phyloP scores from a whole-genome alignment of 345 rosid genomes.

The Sonneratia caseolaris region DNA sequence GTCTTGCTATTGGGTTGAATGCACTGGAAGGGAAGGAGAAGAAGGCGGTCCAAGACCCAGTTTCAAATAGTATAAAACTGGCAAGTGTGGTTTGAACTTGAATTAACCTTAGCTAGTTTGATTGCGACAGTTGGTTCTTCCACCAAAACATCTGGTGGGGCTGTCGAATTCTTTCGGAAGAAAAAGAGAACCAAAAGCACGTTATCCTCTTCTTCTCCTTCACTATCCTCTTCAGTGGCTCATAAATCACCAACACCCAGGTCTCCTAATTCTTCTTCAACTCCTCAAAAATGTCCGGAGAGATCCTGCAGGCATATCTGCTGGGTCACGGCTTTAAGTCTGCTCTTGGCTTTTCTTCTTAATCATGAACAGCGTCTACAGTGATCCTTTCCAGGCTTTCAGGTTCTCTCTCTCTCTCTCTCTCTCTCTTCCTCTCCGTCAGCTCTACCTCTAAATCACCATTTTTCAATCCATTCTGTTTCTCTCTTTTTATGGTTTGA shows the following conservation, averaged over 20 bases:
- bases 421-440: background rate
- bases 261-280: background rate
- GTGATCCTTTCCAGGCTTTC: background rate
- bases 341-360: background rate
- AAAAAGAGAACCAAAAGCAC: background rate
- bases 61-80: no score
- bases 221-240: conserved; percentile 6
- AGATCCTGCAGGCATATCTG: background rate
- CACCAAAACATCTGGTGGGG: no score
- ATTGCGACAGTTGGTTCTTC: no score
- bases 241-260: background rate
- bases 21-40: no score
- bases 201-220: conserved; percentile 17
- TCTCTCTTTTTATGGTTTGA: background rate
- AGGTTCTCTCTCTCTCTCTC: conserved; percentile 9
- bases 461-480: background rate
- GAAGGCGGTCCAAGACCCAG: no score
- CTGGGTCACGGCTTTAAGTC: background rate
- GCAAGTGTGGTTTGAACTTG: no score
- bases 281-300: background rate
- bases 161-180: background rate
- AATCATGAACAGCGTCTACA: conserved; percentile 12
- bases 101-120: no score
- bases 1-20: no score
- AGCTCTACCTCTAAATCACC: background rate